Evolutionary conservation across 805 yeast species (phyloP).

Genomic region (Starmerella lactis-condensi): DNA sequence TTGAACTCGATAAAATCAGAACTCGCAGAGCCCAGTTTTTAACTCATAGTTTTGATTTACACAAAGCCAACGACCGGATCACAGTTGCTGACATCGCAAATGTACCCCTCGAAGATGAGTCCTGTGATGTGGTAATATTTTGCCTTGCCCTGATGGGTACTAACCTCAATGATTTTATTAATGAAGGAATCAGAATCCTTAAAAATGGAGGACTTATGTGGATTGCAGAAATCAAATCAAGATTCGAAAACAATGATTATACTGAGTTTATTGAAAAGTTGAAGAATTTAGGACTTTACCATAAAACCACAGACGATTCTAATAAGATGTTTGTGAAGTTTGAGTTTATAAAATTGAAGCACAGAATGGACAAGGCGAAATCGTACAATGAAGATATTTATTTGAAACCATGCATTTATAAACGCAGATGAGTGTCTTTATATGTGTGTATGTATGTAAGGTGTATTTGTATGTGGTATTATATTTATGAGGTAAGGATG

Average conservation of each 20-base stretch:
- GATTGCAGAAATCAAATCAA: slow-evolving; percentile 92
- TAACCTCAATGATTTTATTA: slow-evolving; percentile 75
- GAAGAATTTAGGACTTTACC: slow-evolving; percentile 64
- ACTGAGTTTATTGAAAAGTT: slow-evolving; percentile 57
- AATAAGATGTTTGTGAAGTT: slow-evolving; percentile 91
- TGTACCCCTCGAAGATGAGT: slow-evolving; percentile 65
- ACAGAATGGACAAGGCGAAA: slow-evolving; percentile 35
- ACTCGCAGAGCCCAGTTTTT: slow-evolving; percentile 27
- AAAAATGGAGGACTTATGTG: slow-evolving; percentile 87
- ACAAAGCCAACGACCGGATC: slow-evolving; percentile 70
- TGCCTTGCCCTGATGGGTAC: slow-evolving; percentile 96
- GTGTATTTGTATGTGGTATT: too few relatives aligned
- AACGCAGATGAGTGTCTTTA: too few relatives aligned
- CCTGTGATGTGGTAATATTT: slow-evolving; percentile 76
- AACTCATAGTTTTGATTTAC: slow-evolving; percentile 81
- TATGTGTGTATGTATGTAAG: too few relatives aligned
- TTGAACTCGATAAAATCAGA: slow-evolving; percentile 19
- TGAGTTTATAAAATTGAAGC: slow-evolving; percentile 61
- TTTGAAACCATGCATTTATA: slow-evolving; percentile 88
- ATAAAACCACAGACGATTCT: slow-evolving; percentile 64
- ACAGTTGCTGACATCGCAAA: slow-evolving; percentile 92
- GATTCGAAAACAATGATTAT: slow-evolving; percentile 42
- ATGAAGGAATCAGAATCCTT: slow-evolving; percentile 72
- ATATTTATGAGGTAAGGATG: too few relatives aligned
- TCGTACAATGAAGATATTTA: slow-evolving; percentile 41